phyloP scores from a whole-genome alignment of 1,284 basidiomycete species.

The Hymenochaete sp. region DNA sequence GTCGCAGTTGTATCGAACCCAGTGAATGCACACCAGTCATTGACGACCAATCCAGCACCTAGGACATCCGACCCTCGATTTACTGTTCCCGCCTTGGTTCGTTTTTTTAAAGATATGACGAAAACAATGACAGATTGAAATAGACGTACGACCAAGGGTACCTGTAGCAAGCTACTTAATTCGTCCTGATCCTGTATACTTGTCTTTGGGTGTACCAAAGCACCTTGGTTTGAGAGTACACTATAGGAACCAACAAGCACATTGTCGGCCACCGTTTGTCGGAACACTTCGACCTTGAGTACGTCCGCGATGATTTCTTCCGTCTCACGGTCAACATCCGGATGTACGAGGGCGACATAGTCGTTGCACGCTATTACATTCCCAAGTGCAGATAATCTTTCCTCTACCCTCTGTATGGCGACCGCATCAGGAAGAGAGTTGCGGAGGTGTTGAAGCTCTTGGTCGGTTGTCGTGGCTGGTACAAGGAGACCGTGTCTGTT shows the following conservation, averaged over 20 bases:
- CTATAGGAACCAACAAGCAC: conserved; percentile 96
- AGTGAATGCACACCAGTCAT: conserved; percentile 98
- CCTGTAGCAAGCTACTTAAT: conserved; percentile 87
- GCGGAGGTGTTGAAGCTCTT: conserved; percentile 95
- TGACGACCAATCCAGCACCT: conserved; percentile 95
- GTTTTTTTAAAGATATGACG: background rate
- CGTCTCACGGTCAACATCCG: conserved; percentile 96
- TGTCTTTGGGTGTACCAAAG: conserved; percentile 95
- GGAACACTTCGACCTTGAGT: conserved; percentile 97
- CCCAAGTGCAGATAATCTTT: conserved; percentile 90
- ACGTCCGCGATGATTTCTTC: conserved; percentile 99
- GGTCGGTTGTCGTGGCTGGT: conserved; percentile 92
- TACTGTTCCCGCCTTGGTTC: conserved; percentile 87
- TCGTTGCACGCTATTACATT: conserved; percentile 99
- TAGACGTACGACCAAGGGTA: conserved; percentile 81
- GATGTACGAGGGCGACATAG: conserved; percentile 94
- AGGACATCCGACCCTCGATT: conserved; percentile 98
- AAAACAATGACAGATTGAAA: background rate
- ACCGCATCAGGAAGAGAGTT: conserved; percentile 93
- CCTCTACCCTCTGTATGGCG: conserved; percentile 93
- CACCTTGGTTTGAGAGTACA: conserved; percentile 92
- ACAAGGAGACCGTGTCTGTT: conserved; percentile 96
- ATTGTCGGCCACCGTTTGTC: conserved; percentile 95
- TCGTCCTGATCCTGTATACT: conserved; percentile 97
- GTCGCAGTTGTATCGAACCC: conserved; percentile 96